Evolutionary conservation across 352 stramenopile species (phyloP), one percentile per base, ranked within the genome.

Genomic region (Aphanomyces invadans): DNA sequence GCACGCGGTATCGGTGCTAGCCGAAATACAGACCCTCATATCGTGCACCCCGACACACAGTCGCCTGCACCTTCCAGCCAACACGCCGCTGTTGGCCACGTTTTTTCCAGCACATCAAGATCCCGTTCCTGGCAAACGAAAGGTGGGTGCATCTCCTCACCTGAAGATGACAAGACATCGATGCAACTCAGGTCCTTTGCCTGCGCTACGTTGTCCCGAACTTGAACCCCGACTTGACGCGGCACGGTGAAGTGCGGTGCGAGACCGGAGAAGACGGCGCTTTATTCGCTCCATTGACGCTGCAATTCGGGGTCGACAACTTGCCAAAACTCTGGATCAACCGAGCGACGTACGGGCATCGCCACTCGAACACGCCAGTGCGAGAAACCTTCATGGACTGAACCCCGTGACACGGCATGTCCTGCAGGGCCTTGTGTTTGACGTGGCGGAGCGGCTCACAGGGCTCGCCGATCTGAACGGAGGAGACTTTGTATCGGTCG

Each of bases 371-470:
- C 29, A 59, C 60, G 9, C 28, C n/a, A 42, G 60, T 67, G 7
- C 7, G 36, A 19, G 21, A 3, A 15, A 21, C 2, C 2, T 21
- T 4, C 7, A n/a, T 45, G 9, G 44, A 9, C 44, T 52, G 23
- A 9, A 25, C 44, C 9, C 9, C 7, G 12, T 52, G 44, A 52
- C 46, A 31, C 7, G 21, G 10, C 7, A n/a, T 11, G 26, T 7
- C 10, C 10, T 7, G 1, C 53, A 67, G 60, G 31, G 60, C 19
- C 12, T 56, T 21, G 49, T 59, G 15, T 57, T 67, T 49, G 60
- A 67, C 42, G 60, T 67, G 39, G 53, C 60, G 49, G 60, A 67
- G 21, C 60, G 60, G n/a, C 28, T 67, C 11, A 67, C 60, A 11
- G 60, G 26, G 36, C 23, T n/a, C 15, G 28, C 46, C n/a, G 60